Percentiles rank a stretch among this genome's conserved stretches.
Conservation (phyloP, 352 stramenopile genomes). For the Sclerospora graminicola region DNA sequence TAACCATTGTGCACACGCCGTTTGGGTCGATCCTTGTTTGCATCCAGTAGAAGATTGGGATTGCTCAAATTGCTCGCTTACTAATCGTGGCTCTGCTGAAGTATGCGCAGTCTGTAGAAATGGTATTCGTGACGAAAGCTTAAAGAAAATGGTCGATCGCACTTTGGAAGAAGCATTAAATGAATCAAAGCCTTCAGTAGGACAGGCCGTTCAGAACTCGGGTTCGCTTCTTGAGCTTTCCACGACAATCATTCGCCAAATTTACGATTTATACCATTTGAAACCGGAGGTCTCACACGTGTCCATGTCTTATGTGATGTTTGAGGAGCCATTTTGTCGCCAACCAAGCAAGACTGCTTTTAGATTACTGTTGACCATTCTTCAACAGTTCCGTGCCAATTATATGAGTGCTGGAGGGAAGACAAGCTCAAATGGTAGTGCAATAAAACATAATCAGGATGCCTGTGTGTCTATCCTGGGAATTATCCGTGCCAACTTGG, state of each 20-base stretch:
- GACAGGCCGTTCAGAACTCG: neutral
- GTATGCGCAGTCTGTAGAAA: slow-evolving; percentile 41
- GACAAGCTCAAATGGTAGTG: neutral
- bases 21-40: slow-evolving; percentile 74
- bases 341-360: slow-evolving; percentile 56
- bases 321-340: slow-evolving; percentile 71
- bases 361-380: slow-evolving; percentile 33
- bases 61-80: slow-evolving; percentile 49
- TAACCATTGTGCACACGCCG: slow-evolving; percentile 68
- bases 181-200: neutral
- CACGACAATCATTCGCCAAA: slow-evolving; percentile 18
- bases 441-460: slow-evolving; percentile 1
- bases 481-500: slow-evolving; percentile 57
- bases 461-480: slow-evolving; percentile 33
- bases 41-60: slow-evolving; percentile 60
- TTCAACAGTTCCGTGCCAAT: slow-evolving; percentile 26
- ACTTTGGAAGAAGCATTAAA: neutral
- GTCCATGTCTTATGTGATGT: slow-evolving; percentile 14
- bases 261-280: slow-evolving; percentile 23
- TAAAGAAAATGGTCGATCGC: neutral
- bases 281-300: slow-evolving; percentile 2
- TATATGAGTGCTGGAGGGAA: neutral
- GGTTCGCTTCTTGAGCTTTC: slow-evolving; percentile 13
- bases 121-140: slow-evolving; percentile 15
- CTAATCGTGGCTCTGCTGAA: slow-evolving; percentile 53